Evolutionary conservation across 192 early-diverging fungal species (phyloP), one percentile per base, ranked within the genome.

Genomic region (Coemansia reversa): DNA sequence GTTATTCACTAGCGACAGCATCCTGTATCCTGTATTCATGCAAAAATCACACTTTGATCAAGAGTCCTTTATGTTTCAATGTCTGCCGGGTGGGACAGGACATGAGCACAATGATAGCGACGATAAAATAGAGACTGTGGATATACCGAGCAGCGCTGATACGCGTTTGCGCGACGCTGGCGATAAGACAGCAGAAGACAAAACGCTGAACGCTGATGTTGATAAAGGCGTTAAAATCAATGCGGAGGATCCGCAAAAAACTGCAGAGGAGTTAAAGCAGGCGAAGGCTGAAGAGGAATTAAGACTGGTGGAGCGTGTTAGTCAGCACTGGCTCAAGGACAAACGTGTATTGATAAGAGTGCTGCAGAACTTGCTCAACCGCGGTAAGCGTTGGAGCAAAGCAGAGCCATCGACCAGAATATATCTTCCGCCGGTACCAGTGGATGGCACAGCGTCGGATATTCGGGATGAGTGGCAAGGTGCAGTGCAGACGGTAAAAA

Each of bases 31-130:
- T 27, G 27, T 70, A 18, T 60, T 80, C 3, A 14, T 19, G 35
- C 77, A 74, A 50, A 19, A 70, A 32, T 74, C 72, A 18, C 77
- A 80, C 55, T 80, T 71, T 65, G 77, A 80, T 54, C 77, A 80
- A 24, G 77, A 80, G 62, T 69, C 77, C 19, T 52, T 80, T 4
- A 62, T 80, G 61, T 74, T 70, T 59, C 68, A 65, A 39, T 62
- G 69, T 7, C 56, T 79, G 49, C 71, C 67, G 7, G 64, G 20
- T 11, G 71, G 61, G 0, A 68, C 73, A 50, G 68, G 30, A 19
- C 63, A 54, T 3, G 35, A 14, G 24, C 55, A 67, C 33, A 52
- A 57, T 1, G 57, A 53, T 4, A 25, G 45, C 23, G 28, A 28
- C 12, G 60, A 63, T 16, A 16, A 3, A 12, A 7, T 18, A 2